Evolutionary conservation across 306 rosid species (phyloP).

Genomic region (Sphenostylis stenocarpa): DNA sequence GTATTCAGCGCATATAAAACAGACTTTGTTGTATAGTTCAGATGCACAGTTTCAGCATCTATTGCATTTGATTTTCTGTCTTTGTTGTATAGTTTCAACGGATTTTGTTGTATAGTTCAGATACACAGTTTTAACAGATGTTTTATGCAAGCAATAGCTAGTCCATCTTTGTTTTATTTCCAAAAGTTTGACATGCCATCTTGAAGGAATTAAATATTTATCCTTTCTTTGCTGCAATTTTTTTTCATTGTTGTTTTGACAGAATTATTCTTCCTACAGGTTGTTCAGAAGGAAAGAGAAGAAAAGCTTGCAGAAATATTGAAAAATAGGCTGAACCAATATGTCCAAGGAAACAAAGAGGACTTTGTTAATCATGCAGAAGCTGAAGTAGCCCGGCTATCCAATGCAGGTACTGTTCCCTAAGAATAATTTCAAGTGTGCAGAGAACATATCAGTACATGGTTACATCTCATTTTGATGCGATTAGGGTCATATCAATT

Average conservation of each 20-base stretch:
- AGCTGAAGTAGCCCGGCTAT: slow-evolving; percentile 84
- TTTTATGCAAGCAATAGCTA: not conserved
- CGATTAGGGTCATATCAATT: slow-evolving; percentile 7
- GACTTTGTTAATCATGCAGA: slow-evolving; percentile 68
- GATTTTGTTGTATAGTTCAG: too few species aligned
- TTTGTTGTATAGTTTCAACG: too few species aligned
- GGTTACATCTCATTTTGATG: slow-evolving; percentile 18
- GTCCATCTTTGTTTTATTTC: not conserved
- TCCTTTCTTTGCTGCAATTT: slow-evolving; percentile 23
- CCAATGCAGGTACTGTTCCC: slow-evolving; percentile 77
- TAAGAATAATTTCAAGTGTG: slow-evolving; percentile 2
- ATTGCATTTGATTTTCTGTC: too few species aligned
- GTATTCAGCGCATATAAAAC: too few species aligned
- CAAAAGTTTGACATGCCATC: not conserved
- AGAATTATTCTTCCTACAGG: slow-evolving; percentile 51
- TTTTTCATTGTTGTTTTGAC: slow-evolving; percentile 26
- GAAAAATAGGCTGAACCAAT: slow-evolving; percentile 72
- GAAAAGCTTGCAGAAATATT: slow-evolving; percentile 79
- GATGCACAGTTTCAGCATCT: too few species aligned
- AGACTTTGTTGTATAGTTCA: too few species aligned
- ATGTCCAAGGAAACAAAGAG: slow-evolving; percentile 81
- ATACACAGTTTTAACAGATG: too few species aligned
- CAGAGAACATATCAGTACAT: slow-evolving; percentile 12
- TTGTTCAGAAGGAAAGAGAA: slow-evolving; percentile 93
- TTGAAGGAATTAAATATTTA: not conserved